Evolutionary conservation across 2,329 filamentous ascomycete species (phyloP), one percentile per base, ranked within the genome.

Genomic region (Pyricularia pennisetigena): DNA sequence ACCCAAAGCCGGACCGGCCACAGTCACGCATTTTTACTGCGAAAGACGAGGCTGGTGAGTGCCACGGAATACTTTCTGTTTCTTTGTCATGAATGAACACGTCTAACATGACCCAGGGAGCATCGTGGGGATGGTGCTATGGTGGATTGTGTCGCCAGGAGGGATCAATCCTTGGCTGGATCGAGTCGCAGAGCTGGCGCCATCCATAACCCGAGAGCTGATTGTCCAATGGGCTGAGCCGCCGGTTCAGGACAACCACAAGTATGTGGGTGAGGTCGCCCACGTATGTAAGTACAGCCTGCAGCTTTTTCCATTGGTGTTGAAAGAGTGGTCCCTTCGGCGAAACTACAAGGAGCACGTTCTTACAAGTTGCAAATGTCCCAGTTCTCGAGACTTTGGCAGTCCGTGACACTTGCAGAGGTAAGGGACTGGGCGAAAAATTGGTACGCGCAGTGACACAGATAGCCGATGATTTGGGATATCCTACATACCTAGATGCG

Each of bases 261-360:
- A 62, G 9, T 29, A 61, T 16, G 62, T 67, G 54, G 54, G 57
- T 12, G 49, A 62, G 12, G 20, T 20, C 28, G n/a, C 28, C 49
- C 66, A 67, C 54, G 14, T 67, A 32, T 67, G 66, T 67, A 23
- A 67, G 66, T 67, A 8, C 41, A 30, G 16, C 32, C 64, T 30
- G n/a, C 23, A 14, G n/a, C 4, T n/a, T 28, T 8, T 10, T 9
- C 9, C 28, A 41, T 41, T 41, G 32, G 16, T 6, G 0, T 16
- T 16, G 23, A n/a, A 26, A 20, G 32, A 35, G n/a, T 23, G 12
- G 23, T 30, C 32, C 30, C 32, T 4, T 29, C 10, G 54, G 24
- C 41, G 14, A n/a, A 6, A n/a, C 28, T 12, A 4, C 23, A 30
- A 41, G 10, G 23, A 7, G 28, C 49, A n/a, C 10, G 14, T 49